A percentile compares a stretch with the other conserved stretches of the same genome.
phyloP scores from a whole-genome alignment of 106 monocot species.

The Apostasia ramifera region DNA sequence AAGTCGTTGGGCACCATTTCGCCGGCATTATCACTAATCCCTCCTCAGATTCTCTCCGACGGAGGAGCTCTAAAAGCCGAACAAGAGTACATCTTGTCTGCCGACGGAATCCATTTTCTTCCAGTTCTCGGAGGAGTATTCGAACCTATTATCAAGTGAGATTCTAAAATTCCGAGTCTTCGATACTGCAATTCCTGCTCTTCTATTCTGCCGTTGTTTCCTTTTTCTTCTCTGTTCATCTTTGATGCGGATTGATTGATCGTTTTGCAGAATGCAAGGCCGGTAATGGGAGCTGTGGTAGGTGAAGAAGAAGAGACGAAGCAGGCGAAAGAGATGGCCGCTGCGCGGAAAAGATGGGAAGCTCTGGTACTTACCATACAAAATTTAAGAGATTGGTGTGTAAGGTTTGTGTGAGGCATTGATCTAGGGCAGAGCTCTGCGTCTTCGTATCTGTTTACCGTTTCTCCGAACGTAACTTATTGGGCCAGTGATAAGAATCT shows the following conservation, averaged over 20 bases:
- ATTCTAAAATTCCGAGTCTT: neutral
- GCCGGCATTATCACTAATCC: neutral
- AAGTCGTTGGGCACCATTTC: slow-evolving; percentile 9
- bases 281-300: slow-evolving; percentile 27
- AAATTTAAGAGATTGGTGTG: too few species aligned
- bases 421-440: too few species aligned
- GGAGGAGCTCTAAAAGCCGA: neutral
- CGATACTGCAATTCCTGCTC: neutral
- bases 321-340: slow-evolving; percentile 73
- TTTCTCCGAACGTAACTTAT: too few species aligned
- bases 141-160: slow-evolving; percentile 1
- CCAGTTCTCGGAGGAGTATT: neutral
- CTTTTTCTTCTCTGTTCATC: neutral
- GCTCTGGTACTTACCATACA: slow-evolving; percentile 29
- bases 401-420: too few species aligned
- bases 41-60: slow-evolving; percentile 3
- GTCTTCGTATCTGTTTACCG: too few species aligned
- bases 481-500: too few species aligned
- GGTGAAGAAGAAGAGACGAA: slow-evolving; percentile 58
- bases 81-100: neutral
- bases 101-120: neutral
- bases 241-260: neutral
- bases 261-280: slow-evolving; percentile 18
- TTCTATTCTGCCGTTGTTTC: neutral
- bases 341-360: slow-evolving; percentile 71